Conservation (phyloP, 1,139 yeast genomes). For the Scheffersomyces quercinus region DNA sequence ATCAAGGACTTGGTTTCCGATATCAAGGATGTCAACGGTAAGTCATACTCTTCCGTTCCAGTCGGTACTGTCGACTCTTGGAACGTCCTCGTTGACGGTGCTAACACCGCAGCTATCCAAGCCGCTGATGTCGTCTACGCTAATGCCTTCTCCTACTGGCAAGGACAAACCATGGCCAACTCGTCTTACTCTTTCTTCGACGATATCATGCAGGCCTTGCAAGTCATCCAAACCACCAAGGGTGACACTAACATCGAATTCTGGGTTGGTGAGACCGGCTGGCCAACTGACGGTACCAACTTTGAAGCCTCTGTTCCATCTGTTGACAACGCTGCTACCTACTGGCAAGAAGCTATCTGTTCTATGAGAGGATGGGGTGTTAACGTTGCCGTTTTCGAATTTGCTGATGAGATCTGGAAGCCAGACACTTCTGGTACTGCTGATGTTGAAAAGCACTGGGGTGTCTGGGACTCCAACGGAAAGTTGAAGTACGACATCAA, state of each 20-base stretch:
- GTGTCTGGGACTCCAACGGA: slow-evolving; percentile 67
- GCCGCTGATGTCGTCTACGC: slow-evolving; percentile 85
- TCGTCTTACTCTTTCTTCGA: slow-evolving; percentile 90
- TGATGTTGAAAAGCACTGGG: slow-evolving; percentile 93
- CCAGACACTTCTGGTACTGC: slow-evolving; percentile 83
- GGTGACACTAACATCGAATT: slow-evolving; percentile 81
- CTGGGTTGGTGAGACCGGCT: slow-evolving; percentile 99
- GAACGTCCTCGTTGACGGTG: slow-evolving; percentile 86
- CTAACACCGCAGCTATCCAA: slow-evolving; percentile 63
- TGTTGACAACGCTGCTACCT: slow-evolving; percentile 68
- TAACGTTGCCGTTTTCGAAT: slow-evolving; percentile 90
- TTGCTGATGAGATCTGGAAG: slow-evolving; percentile 95
- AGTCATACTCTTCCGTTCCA: slow-evolving; percentile 66
- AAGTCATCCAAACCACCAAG: slow-evolving; percentile 78
- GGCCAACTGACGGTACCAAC: slow-evolving; percentile 89
- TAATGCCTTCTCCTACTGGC: slow-evolving; percentile 98
- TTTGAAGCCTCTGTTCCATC: slow-evolving; percentile 67
- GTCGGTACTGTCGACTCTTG: slow-evolving; percentile 97
- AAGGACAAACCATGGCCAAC: slow-evolving; percentile 82
- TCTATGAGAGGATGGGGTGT: slow-evolving; percentile 95
- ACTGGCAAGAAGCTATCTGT: slow-evolving; percentile 87
- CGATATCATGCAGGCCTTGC: slow-evolving; percentile 95
- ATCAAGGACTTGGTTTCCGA: slow-evolving; percentile 56
- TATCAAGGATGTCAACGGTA: slow-evolving; percentile 78
- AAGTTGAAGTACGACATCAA: slow-evolving; percentile 57